Conservation (phyloP, 176 grass and related monocot genomes). For the Avena eriantha region DNA sequence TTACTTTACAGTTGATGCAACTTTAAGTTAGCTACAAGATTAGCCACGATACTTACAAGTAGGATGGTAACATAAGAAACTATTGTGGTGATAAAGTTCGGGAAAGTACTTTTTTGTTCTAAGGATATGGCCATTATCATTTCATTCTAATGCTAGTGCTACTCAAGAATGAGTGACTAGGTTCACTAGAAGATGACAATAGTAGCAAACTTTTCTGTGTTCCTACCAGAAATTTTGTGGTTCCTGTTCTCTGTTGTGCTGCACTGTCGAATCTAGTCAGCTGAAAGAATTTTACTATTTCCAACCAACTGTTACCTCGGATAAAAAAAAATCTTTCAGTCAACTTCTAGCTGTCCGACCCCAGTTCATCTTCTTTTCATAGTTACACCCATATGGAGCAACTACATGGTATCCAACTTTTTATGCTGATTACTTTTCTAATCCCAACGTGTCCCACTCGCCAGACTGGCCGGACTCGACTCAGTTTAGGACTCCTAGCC, state of each 20-base stretch:
- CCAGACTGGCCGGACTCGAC: background rate
- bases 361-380: background rate
- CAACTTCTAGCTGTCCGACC: background rate
- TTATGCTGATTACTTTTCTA: conserved; percentile 1
- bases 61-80: conserved; percentile 31
- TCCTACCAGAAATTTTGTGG: conserved; percentile 8
- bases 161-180: conserved; percentile 15
- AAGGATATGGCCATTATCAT: conserved; percentile 8
- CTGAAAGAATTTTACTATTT: background rate
- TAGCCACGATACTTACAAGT: background rate
- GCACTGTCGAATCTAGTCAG: conserved; percentile 12
- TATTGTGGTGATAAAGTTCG: conserved; percentile 26
- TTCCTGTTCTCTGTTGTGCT: conserved; percentile 19
- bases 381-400: conserved; percentile 2
- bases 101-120: conserved; percentile 22
- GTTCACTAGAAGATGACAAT: conserved; percentile 31
- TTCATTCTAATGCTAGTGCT: conserved; percentile 21
- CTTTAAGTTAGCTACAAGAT: conserved; percentile 9
- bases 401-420: background rate
- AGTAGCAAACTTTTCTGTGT: background rate
- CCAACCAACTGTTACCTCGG: background rate
- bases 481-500: background rate
- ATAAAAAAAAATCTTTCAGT: background rate
- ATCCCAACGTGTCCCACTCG: background rate
- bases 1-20: conserved; percentile 30